Conservation (phyloP, 2,329 filamentous ascomycete genomes). For the Endoconidiophora polonica region DNA sequence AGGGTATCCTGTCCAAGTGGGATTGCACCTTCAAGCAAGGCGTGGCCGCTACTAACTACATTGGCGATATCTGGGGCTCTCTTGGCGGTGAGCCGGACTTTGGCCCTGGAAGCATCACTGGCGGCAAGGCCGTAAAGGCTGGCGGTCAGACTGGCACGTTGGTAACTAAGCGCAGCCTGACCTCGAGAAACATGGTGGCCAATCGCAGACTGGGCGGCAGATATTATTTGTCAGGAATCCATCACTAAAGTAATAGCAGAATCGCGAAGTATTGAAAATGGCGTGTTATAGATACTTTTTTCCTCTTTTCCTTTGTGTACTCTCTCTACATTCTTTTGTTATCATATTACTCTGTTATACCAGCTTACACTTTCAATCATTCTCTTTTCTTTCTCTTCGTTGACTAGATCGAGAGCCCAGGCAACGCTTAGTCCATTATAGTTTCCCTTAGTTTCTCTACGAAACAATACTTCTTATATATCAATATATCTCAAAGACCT, state of each 20-base stretch:
- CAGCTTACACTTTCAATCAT: neutral
- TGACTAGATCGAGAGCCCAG: no score
- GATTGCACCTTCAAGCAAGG: conserved; percentile 39
- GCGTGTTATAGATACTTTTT: neutral
- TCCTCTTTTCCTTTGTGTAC: conserved; percentile 1
- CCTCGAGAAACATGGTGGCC: no score
- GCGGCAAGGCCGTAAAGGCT: conserved; percentile 20
- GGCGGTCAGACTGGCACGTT: conserved; percentile 3
- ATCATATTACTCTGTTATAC: neutral
- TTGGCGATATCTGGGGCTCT: conserved; percentile 55
- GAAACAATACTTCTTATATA: no score
- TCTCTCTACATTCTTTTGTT: neutral
- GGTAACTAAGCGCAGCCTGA: neutral
- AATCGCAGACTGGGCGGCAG: no score
- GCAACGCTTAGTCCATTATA: no score
- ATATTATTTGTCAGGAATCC: no score
- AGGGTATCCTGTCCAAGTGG: conserved; percentile 47
- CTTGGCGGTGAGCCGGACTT: conserved; percentile 51
- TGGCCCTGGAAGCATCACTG: conserved; percentile 34
- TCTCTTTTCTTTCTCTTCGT: neutral
- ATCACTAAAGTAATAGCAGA: no score
- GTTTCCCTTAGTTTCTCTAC: no score
- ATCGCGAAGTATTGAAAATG: no score
- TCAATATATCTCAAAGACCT: no score
- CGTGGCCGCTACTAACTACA: conserved; percentile 43